phyloP scores from a whole-genome alignment of 306 rosid genomes.

The Lagenaria siceraria region DNA sequence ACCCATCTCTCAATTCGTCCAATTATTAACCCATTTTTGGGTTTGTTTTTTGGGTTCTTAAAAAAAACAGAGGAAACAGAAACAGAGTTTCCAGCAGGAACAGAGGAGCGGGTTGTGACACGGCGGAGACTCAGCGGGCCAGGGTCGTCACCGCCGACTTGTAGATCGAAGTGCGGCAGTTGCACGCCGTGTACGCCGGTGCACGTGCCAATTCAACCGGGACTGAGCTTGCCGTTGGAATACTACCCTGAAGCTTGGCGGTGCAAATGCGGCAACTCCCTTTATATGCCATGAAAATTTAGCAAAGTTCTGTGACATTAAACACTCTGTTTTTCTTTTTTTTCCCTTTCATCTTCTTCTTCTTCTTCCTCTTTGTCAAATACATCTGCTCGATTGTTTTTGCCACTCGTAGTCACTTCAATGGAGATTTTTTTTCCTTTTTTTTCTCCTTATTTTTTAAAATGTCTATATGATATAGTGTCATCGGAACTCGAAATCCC shows the following conservation, averaged over 20 bases:
- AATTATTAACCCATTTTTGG: background rate
- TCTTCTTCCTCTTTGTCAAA: background rate
- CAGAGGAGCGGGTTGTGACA: constrained; percentile 3
- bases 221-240: constrained; percentile 57
- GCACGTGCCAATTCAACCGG: constrained; percentile 78
- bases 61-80: background rate
- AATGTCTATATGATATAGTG: background rate
- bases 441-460: background rate
- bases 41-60: background rate
- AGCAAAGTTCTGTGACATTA: background rate
- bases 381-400: background rate
- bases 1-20: background rate
- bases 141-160: constrained; percentile 79
- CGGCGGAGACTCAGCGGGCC: constrained; percentile 39
- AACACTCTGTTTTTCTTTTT: background rate
- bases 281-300: constrained; percentile 51
- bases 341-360: background rate
- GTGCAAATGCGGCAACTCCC: constrained; percentile 80
- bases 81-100: constrained; percentile 1
- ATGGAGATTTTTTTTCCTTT: background rate
- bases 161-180: constrained; percentile 81
- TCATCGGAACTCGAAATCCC: background rate
- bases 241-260: constrained; percentile 99
- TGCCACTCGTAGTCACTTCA: constrained; percentile 2
- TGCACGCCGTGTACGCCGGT: constrained; percentile 75